Base-by-base conservation (phyloP, 1,139 yeast genomes). In the Geotrichum siamense region DNA sequence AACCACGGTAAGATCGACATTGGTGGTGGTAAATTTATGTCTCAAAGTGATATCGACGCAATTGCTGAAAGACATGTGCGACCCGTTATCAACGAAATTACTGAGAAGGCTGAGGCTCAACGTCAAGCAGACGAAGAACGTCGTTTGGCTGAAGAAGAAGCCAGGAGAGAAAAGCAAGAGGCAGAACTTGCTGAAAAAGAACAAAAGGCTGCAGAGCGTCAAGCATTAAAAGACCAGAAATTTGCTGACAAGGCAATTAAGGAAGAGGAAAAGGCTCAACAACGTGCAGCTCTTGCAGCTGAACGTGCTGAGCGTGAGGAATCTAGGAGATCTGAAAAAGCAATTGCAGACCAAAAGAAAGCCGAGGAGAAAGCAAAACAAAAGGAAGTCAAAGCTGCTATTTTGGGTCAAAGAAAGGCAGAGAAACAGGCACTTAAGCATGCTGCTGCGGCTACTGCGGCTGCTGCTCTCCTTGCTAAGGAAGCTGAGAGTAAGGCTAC, bases 11-110 rank as follows among this genome's bases (percentile, higher is more conserved):
- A 80, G 59, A 72, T 86, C 55, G 74, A 86, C 57, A 68, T 89
- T 53, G 98, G 98, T 50, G 96, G 95, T 53, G 97, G 97, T 2
- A 72, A 85, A 53, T 76, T 75, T 57, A 78, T 89, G 73, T 71
- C 83, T 41, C 83, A 75, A 51, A 73, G 71, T 21, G 96, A 89
- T 59, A 76, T 91, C 51, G 82, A 83, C 51, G 75, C 74, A 44
- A 77, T 91, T 70, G 97, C 97, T n/a, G 68, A 79, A 47, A 74
- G 79, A 44, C 72, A 84, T 58, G 94, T 91, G 48, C 72, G 75
- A 50, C 98, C 98, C 9, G 91, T 89, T n/a, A 69, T 91, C 58
- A 71, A 70, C 39, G 93, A 86, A 62, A 79, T 91, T 56, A 70
- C 74, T 55, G 68, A 71, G 43, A 81, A 84, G 62, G 94, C 94